Percentiles rank a stretch among this genome's conserved stretches.
Evolutionary conservation across 495 filamentous ascomycete species (phyloP).

Genomic region (Tuber borchii): DNA sequence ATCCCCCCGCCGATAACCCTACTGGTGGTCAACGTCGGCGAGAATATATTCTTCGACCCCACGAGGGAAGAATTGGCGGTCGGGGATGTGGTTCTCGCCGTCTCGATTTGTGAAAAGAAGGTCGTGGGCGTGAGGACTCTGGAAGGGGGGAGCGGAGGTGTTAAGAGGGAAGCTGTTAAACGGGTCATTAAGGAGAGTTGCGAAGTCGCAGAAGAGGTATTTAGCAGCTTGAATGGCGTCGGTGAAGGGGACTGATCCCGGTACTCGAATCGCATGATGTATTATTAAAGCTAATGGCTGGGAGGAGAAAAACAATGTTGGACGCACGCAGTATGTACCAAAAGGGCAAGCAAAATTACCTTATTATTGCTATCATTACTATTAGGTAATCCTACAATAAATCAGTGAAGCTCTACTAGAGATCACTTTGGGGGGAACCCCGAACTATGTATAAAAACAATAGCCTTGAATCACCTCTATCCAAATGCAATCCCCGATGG

Average conservation of each 20-base stretch:
- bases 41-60: conserved; percentile 91
- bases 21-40: conserved; percentile 76
- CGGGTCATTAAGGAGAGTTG: conserved; percentile 36
- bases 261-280: not conserved
- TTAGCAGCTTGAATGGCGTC: conserved; percentile 63
- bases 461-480: not conserved
- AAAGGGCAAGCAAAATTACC: too few species aligned
- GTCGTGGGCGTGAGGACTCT: conserved; percentile 39
- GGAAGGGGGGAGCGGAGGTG: conserved; percentile 35
- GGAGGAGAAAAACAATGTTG: not conserved
- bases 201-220: conserved; percentile 55
- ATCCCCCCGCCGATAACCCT: conserved; percentile 67
- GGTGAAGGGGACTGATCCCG: conserved; percentile 43
- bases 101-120: conserved; percentile 53
- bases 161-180: conserved; percentile 30
- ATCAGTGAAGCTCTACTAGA: not conserved
- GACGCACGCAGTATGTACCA: not conserved
- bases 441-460: not conserved
- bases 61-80: conserved; percentile 83
- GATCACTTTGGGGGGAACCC: not conserved
- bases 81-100: conserved; percentile 77
- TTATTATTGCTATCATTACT: too few species aligned
- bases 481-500: too few species aligned
- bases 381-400: too few species aligned
- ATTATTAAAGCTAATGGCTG: not conserved